Percentiles rank a stretch among this genome's conserved stretches.
Evolutionary conservation across 768 basidiomycete genomes (phyloP).

Genomic region (Mycena epipterygia): DNA sequence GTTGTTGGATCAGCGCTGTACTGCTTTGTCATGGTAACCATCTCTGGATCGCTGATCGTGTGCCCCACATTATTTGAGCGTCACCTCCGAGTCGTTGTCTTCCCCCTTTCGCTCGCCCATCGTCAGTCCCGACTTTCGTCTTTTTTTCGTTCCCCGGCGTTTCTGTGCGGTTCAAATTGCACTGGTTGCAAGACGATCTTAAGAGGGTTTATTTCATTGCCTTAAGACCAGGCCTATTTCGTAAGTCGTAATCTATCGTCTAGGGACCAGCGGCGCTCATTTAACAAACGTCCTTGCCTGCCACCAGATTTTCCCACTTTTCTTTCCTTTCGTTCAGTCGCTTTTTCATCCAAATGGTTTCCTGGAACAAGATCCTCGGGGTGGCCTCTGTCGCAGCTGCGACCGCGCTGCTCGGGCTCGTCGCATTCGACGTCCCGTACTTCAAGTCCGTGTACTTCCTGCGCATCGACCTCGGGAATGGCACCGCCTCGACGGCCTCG

Average conservation of each 20-base stretch:
- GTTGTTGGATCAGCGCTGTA: too few relatives aligned
- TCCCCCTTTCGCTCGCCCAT: neutral
- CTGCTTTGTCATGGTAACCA: too few relatives aligned
- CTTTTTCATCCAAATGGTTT: slow-evolving; percentile 4
- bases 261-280: neutral
- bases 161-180: neutral
- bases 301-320: neutral
- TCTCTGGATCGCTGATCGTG: too few relatives aligned
- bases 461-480: slow-evolving; percentile 6
- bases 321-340: neutral
- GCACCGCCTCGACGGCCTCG: neutral
- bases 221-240: neutral
- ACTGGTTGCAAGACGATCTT: neutral
- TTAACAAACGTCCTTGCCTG: neutral
- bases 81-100: neutral
- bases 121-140: neutral
- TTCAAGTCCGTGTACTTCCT: slow-evolving; percentile 19
- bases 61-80: neutral
- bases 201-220: neutral
- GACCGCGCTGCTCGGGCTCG: slow-evolving; percentile 16
- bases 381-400: slow-evolving; percentile 1
- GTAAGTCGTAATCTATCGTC: neutral
- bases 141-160: neutral
- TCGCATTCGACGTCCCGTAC: slow-evolving; percentile 18
- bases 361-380: slow-evolving; percentile 25